Conservation (phyloP, 495 filamentous ascomycete species). For the Aspergillus conjunctus region DNA sequence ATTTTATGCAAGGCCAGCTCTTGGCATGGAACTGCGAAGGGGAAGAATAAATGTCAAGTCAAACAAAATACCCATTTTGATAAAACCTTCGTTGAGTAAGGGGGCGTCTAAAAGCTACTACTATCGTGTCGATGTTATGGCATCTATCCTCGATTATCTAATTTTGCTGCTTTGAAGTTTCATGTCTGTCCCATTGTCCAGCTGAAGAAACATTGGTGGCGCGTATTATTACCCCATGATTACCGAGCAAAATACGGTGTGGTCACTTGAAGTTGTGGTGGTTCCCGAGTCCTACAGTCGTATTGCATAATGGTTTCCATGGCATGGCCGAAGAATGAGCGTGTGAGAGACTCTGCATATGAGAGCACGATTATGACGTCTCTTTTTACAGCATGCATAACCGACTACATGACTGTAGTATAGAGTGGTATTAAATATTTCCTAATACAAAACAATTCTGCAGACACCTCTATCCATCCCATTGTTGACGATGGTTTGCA, state of each 20-base stretch:
- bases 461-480: no score
- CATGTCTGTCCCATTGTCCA: constrained; percentile 1
- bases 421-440: background rate
- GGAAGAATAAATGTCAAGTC: constrained; percentile 1
- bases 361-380: constrained; percentile 12
- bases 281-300: background rate
- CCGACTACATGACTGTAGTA: background rate
- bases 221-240: constrained; percentile 1
- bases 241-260: background rate
- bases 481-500: no score
- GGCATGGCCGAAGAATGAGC: constrained; percentile 10
- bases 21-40: constrained; percentile 20
- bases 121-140: background rate
- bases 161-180: background rate
- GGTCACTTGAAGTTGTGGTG: background rate
- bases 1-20: constrained; percentile 20
- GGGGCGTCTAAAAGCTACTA: background rate
- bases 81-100: background rate
- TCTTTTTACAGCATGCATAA: background rate
- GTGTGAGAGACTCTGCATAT: background rate
- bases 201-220: background rate
- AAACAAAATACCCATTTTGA: constrained; percentile 1
- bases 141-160: background rate
- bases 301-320: constrained; percentile 17
- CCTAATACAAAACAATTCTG: background rate